Base-by-base conservation (phyloP, 768 basidiomycete genomes). In the Boletales sp. region DNA sequence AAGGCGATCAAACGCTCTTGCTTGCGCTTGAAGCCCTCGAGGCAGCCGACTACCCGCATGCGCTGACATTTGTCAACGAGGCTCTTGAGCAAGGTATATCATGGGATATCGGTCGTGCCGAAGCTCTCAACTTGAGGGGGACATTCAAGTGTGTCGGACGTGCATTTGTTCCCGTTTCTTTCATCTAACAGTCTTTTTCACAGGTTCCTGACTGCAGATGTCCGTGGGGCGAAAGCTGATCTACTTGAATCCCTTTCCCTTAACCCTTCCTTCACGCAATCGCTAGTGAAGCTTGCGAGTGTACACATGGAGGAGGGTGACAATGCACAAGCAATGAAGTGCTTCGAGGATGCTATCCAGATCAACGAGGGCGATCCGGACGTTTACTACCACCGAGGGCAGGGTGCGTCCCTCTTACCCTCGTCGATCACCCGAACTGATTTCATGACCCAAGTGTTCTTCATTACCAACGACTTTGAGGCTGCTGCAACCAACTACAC, bases 301-400 rank as follows among this genome's bases (percentile, higher is more conserved):
- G 94, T 98, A 35, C 78, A 94, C 69, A 98, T 99, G 95, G 97
- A 99, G 66, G 86, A 94, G 60, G 86, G 86, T 36, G 81, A 93
- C 54, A 79, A 89, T 12, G 71, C 75, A 17, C 82, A 81, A 56
- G 89, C 95, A 1, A 94, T 98, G 69, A 82, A 86, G 51, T 90
- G 87, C 65, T 98, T 97, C 65, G 94, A 95, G 39, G 77, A 86
- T 54, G 97, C 97, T 1, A 86, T 93, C 63, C 75, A 78, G 58
- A 80, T 87, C 57, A 85, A 98, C 60, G 72, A 84, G 7, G 73
- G 83, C 42, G 94, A 98, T 70, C 86, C 95, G 0, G 95, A 98
- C 69, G 92, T 97, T 49, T 98, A 91, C 75, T 99, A 99, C 71
- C 97, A 99, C 68, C 91, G 94, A 58, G 97, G 95, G 40, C 97